A percentile compares a stretch with the other conserved stretches of the same genome.
phyloP scores from a whole-genome alignment of 495 filamentous ascomycete genomes.

The Xanthoparmelia taractica region DNA sequence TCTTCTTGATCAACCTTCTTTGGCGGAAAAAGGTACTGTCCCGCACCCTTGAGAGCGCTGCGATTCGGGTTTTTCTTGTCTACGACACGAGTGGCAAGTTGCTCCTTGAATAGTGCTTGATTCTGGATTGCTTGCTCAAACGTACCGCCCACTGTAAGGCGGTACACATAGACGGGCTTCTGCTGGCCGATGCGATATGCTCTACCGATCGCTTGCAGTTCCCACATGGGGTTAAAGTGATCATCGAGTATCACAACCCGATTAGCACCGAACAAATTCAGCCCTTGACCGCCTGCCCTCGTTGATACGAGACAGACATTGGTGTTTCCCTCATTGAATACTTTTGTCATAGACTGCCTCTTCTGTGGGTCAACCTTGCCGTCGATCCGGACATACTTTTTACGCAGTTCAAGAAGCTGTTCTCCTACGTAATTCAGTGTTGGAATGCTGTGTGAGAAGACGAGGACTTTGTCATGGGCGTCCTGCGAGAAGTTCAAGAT shows the following conservation, averaged over 20 bases:
- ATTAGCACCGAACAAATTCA: conserved; percentile 82
- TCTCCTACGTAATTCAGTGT: conserved; percentile 62
- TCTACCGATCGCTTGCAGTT: conserved; percentile 83
- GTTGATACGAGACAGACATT: conserved; percentile 76
- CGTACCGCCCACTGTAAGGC: conserved; percentile 71
- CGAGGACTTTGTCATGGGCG: conserved; percentile 58
- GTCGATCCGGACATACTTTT: conserved; percentile 54
- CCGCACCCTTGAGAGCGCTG: conserved; percentile 40
- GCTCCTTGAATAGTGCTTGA: conserved; percentile 67
- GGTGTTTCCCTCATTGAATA: conserved; percentile 50
- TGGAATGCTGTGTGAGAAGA: conserved; percentile 69
- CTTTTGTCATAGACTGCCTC: conserved; percentile 54
- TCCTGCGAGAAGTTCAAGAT: conserved; percentile 57
- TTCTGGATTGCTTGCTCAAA: conserved; percentile 68
- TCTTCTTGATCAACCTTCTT: conserved; percentile 45
- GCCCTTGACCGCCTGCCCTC: conserved; percentile 66
- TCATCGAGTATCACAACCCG: conserved; percentile 84
- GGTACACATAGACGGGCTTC: conserved; percentile 82
- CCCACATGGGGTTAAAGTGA: conserved; percentile 68
- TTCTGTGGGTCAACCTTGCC: conserved; percentile 46
- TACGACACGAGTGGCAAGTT: conserved; percentile 69
- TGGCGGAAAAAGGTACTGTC: conserved; percentile 52
- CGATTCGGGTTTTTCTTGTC: conserved; percentile 70
- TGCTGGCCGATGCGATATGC: conserved; percentile 80
- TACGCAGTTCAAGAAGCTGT: conserved; percentile 38